Evolutionary conservation across 352 stramenopile species (phyloP).

Genomic region (Globisporangium nagaii): DNA sequence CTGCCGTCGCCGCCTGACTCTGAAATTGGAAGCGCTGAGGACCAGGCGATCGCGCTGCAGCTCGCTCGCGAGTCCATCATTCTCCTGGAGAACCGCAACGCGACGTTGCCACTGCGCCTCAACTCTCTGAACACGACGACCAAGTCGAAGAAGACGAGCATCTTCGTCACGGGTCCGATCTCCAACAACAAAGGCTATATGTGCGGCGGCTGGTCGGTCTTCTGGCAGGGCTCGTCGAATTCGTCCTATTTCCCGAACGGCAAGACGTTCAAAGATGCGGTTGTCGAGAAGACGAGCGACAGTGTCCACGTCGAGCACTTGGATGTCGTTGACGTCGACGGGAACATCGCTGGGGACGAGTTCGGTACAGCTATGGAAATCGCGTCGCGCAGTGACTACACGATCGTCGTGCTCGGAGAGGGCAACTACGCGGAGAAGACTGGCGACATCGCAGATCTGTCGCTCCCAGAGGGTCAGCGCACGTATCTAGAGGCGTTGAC

Average conservation of each 20-base stretch:
- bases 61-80: constrained; percentile 77
- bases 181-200: constrained; percentile 67
- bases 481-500: constrained; percentile 58
- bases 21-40: constrained; percentile 38
- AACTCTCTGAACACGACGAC: background rate
- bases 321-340: constrained; percentile 45
- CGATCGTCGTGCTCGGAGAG: constrained; percentile 71
- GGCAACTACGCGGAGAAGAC: constrained; percentile 77
- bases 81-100: constrained; percentile 65
- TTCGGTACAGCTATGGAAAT: constrained; percentile 31
- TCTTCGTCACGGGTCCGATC: constrained; percentile 63
- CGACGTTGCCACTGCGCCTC: constrained; percentile 30
- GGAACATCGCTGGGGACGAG: constrained; percentile 27
- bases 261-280: constrained; percentile 43
- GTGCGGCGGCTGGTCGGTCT: constrained; percentile 69
- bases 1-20: background rate
- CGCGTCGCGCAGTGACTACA: constrained; percentile 59
- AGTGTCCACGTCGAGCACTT: constrained; percentile 23
- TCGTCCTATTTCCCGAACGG: constrained; percentile 63
- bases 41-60: constrained; percentile 49
- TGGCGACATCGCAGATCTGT: constrained; percentile 59
- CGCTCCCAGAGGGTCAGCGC: constrained; percentile 49
- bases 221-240: constrained; percentile 59
- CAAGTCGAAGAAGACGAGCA: constrained; percentile 5
- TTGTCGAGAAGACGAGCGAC: constrained; percentile 12